Base-by-base conservation (phyloP, 2,329 filamentous ascomycete species). In the Diaporthe sp. region DNA sequence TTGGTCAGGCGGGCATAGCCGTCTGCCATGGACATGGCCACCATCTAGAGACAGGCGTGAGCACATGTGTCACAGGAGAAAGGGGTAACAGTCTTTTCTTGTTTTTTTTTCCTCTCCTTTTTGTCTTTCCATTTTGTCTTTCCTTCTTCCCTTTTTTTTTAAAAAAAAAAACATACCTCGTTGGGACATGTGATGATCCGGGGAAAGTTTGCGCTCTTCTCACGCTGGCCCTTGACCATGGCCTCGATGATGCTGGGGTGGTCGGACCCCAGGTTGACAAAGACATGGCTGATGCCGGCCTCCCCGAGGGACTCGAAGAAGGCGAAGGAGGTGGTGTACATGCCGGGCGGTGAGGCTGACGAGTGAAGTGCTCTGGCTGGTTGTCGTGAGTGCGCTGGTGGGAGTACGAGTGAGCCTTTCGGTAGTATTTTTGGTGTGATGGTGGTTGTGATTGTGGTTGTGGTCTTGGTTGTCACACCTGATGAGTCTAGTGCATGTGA, bases 301-400 rank as follows among this genome's bases (percentile, higher is more conserved):
- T 95, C 92, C 92, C 92, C 95, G 66, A 96, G 85, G 42, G 93
- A 92, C 86, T 96, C 94, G 77, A 96, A 95, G 83, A 96, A 95
- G 82, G 94, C 94, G 79, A 92, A 94, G 0, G 93, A 95, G 17
- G 94, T 91, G 12, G 94, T 96, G 81, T 96, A 93, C 86, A 88
- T 88, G 28, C 82, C 82, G 75, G 79, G 74, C 66, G 66, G 73
- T 28, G 74, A 68, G 17, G 67, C 54, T 30, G 74, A 54, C 15
- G 42, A 60, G 60, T 74, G 72, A 10, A 70, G 33, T 4, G 47
- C 12, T 47, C 74, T 74, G 35, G 2, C 17, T 28, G 42, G 9
- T 30, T 57, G 5, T 25, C 7, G 8, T 33, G 33, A 45, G 13
- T 35, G 25, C 47, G 61, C 4, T 9, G 33, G 12, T 45, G 50